Percentiles rank a stretch among this genome's conserved stretches.
Conservation (phyloP, 805 yeast species). For the Tetrapisispora pingtungensis region DNA sequence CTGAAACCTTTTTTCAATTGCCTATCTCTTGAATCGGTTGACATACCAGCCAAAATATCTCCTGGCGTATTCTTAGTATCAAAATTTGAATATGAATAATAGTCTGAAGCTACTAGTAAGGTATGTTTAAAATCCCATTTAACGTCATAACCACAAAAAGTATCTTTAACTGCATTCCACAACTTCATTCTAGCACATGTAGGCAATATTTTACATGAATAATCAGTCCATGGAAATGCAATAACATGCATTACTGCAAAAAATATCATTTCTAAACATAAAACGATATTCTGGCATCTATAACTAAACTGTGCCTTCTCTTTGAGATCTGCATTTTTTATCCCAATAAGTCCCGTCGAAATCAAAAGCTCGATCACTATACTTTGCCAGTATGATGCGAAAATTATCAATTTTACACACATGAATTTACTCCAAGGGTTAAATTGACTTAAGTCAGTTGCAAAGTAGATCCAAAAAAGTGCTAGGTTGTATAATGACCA, state of each 20-base stretch:
- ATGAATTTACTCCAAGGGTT: slow-evolving; percentile 88
- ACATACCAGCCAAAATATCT: slow-evolving; percentile 50
- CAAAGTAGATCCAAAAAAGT: slow-evolving; percentile 86
- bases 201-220: slow-evolving; percentile 49
- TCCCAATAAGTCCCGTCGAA: slow-evolving; percentile 34
- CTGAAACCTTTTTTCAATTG: slow-evolving; percentile 77
- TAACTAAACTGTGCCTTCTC: slow-evolving; percentile 36
- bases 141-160: slow-evolving; percentile 68
- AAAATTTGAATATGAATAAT: slow-evolving; percentile 72
- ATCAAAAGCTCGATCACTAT: slow-evolving; percentile 45
- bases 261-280: slow-evolving; percentile 75
- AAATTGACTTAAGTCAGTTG: slow-evolving; percentile 62
- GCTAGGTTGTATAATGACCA: slow-evolving; percentile 78
- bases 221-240: slow-evolving; percentile 74
- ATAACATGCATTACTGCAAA: slow-evolving; percentile 85
- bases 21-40: slow-evolving; percentile 51
- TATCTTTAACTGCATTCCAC: slow-evolving; percentile 60
- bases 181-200: slow-evolving; percentile 59
- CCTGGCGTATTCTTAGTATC: slow-evolving; percentile 60
- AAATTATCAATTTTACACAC: slow-evolving; percentile 86
- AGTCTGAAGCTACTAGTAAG: slow-evolving; percentile 51
- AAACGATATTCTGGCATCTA: slow-evolving; percentile 63
- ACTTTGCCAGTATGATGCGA: slow-evolving; percentile 98
- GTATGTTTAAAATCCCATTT: slow-evolving; percentile 66
- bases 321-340: slow-evolving; percentile 18